Conservation (phyloP, 1,284 basidiomycete genomes). For the Puccinia sorghi region DNA sequence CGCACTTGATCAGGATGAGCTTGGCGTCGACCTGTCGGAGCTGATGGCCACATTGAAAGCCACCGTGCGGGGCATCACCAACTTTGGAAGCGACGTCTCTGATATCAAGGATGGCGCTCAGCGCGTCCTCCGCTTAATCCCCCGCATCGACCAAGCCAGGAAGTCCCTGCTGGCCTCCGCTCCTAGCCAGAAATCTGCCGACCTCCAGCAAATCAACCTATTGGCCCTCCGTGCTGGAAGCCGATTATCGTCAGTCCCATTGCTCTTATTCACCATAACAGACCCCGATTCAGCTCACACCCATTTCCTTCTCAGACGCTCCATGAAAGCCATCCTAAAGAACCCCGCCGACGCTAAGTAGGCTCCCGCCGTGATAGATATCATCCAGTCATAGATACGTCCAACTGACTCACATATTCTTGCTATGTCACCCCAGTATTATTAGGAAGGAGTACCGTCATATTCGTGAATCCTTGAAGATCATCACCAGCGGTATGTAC, state of each 20-base stretch:
- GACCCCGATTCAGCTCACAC: background rate
- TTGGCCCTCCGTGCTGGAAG: background rate
- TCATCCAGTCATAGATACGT: background rate
- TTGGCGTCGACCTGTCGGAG: background rate
- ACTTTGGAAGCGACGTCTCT: constrained; percentile 20
- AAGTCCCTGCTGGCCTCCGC: background rate
- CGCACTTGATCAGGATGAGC: constrained; percentile 2
- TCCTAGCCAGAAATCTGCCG: background rate
- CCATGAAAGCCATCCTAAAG: constrained; percentile 3
- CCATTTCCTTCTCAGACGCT: background rate
- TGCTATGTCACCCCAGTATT: background rate
- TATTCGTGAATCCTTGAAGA: constrained; percentile 10
- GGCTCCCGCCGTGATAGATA: background rate
- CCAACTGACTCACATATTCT: constrained; percentile 4
- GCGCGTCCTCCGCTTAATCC: constrained; percentile 17
- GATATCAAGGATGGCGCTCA: constrained; percentile 2
- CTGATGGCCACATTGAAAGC: background rate
- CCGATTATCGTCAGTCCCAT: background rate
- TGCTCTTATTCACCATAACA: background rate
- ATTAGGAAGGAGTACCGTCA: constrained; percentile 13
- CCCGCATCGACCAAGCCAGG: background rate
- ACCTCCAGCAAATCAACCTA: background rate
- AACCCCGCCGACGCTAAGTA: constrained; percentile 12
- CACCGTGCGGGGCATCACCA: constrained; percentile 7
- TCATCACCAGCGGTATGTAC: constrained; percentile 1